These are phyloP conservation scores for Solanum arcanum DNA, from an alignment of 257 asterid species.

Conservation along the genomic window DNA sequence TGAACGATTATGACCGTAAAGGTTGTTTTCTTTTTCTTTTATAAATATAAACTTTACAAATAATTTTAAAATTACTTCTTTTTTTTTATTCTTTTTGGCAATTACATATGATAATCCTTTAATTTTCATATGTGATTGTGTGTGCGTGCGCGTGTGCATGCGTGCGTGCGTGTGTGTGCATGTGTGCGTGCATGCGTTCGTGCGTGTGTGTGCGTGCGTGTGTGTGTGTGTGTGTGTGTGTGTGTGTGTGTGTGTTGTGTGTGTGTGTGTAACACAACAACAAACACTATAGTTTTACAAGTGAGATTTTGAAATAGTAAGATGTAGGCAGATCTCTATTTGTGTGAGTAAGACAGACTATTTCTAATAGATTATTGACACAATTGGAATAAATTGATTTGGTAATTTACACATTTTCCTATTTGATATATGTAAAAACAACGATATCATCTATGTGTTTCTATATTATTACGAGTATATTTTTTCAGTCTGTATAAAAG, in stretches of 20 bases:
- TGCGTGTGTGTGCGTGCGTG: too few species aligned
- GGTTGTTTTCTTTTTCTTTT: background rate
- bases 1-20: accelerated
- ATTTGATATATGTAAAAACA: background rate
- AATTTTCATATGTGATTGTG: background rate
- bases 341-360: background rate
- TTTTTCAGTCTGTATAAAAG: background rate
- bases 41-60: too few species aligned
- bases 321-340: background rate
- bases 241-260: too few species aligned
- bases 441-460: background rate
- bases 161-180: too few species aligned
- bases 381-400: background rate
- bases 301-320: background rate
- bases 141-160: too few species aligned
- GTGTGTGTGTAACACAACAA: too few species aligned
- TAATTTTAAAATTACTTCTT: too few species aligned
- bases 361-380: background rate
- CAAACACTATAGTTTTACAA: too few species aligned
- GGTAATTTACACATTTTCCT: background rate
- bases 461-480: background rate
- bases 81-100: too few species aligned
- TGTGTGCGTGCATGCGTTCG: too few species aligned
- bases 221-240: too few species aligned
- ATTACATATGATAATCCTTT: too few species aligned